A percentile compares a stretch with the other conserved stretches of the same genome.
These are phyloP conservation scores for Tetradesmus obliquus DNA, from an alignment of 139 green algal species.

Conservation along the genomic window DNA sequence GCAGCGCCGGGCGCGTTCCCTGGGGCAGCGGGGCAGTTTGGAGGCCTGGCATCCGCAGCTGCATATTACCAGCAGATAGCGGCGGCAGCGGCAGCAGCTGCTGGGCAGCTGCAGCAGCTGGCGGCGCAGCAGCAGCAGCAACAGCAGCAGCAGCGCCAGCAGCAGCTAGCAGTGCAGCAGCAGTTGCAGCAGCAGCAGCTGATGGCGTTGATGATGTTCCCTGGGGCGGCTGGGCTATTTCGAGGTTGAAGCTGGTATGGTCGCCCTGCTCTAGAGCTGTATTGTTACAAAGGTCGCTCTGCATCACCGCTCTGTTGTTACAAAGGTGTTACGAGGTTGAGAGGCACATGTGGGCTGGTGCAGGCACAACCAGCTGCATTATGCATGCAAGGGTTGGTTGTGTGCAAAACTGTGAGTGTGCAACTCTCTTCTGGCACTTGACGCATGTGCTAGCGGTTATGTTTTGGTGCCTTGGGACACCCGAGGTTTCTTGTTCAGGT, in stretches of 20 bases:
- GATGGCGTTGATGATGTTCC: neutral
- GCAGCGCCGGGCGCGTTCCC: neutral
- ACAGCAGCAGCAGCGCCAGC: slow-evolving; percentile 4
- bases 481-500: too few relatives aligned
- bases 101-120: neutral
- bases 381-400: neutral
- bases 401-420: neutral
- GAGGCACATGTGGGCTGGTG: neutral
- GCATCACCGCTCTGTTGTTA: too few relatives aligned
- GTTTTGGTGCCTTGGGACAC: neutral
- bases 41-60: neutral
- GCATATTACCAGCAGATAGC: neutral
- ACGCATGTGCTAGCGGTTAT: neutral
- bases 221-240: neutral
- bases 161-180: neutral
- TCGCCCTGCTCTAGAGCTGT: too few relatives aligned
- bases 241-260: neutral
- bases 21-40: neutral
- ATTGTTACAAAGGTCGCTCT: too few relatives aligned
- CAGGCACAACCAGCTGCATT: neutral
- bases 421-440: neutral
- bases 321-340: too few relatives aligned
- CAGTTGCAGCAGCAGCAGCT: slow-evolving; percentile 1
- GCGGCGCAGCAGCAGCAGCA: neutral
- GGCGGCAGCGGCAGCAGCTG: neutral